Evolutionary conservation across 345 rosid genomes (phyloP).

Genomic region (Linum lewisii): DNA sequence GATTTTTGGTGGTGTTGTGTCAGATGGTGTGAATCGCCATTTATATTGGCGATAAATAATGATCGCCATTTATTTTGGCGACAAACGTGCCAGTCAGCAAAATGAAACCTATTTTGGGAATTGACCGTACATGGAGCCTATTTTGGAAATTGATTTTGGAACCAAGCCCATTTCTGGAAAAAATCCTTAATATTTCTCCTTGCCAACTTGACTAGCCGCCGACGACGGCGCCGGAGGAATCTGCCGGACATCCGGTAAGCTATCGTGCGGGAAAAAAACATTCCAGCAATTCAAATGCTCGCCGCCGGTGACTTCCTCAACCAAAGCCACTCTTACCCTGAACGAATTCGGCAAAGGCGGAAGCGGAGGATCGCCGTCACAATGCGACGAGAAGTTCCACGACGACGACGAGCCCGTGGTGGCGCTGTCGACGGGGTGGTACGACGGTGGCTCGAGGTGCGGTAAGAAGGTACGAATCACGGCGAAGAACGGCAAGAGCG

Average conservation of each 20-base stretch:
- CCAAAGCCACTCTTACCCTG: slow-evolving; percentile 16
- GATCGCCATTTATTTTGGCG: no score
- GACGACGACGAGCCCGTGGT: slow-evolving; percentile 14
- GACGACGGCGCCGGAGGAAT: neutral
- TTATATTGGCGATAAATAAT: no score
- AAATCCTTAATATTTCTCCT: no score
- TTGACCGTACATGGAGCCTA: no score
- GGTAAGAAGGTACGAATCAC: slow-evolving; percentile 23
- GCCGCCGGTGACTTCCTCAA: slow-evolving; percentile 20
- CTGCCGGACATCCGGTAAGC: slow-evolving; percentile 18
- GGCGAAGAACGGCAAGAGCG: slow-evolving; percentile 15
- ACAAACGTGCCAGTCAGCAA: no score
- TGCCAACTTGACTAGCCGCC: neutral
- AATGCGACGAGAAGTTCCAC: slow-evolving; percentile 24
- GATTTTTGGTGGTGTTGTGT: no score
- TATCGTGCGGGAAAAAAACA: neutral
- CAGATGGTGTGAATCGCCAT: no score
- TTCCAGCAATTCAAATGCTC: slow-evolving; percentile 20
- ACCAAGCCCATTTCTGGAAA: no score
- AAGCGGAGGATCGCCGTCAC: slow-evolving; percentile 18
- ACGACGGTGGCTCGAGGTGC: slow-evolving; percentile 21
- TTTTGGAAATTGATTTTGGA: no score
- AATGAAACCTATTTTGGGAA: no score
- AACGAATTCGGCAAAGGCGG: slow-evolving; percentile 37
- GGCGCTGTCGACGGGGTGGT: slow-evolving; percentile 38